Percentiles rank a stretch among this genome's conserved stretches.
phyloP scores from a whole-genome alignment of 148 eudicot genomes.

The Selenicereus undatus region DNA sequence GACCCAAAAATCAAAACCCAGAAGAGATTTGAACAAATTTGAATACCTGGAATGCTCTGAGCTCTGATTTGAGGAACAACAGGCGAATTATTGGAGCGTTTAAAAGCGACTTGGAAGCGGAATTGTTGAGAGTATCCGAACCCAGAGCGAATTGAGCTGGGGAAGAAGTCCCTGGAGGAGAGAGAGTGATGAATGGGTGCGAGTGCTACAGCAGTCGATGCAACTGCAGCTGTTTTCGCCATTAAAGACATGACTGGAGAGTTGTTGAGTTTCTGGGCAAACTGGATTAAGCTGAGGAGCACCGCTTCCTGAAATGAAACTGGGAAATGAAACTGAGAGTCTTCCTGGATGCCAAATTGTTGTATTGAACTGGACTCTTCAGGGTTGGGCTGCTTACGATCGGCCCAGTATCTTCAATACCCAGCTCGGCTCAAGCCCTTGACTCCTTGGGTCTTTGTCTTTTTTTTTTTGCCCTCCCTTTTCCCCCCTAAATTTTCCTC shows the following conservation, averaged over 20 bases:
- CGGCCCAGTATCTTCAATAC: not conserved
- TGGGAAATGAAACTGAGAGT: no score
- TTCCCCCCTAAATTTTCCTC: no score
- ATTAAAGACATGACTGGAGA: constrained; percentile 17
- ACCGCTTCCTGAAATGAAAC: no score
- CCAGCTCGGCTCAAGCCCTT: not conserved
- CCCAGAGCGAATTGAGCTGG: constrained; percentile 10
- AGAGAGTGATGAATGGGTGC: constrained; percentile 10
- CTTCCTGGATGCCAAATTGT: no score
- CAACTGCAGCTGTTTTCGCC: constrained; percentile 16
- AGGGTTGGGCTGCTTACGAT: no score
- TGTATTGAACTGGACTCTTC: no score
- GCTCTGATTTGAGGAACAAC: constrained; percentile 43
- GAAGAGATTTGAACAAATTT: not conserved
- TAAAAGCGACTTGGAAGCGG: constrained; percentile 20
- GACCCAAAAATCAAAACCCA: not conserved
- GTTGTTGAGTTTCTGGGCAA: not conserved
- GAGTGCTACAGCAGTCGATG: constrained; percentile 9
- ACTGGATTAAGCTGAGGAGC: not conserved
- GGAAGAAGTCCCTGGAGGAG: constrained; percentile 15
- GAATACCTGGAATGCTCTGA: constrained; percentile 35
- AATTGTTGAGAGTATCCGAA: constrained; percentile 20
- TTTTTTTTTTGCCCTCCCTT: no score
- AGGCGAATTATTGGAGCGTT: constrained; percentile 24
- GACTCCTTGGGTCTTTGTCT: not conserved